Percentiles rank a stretch among this genome's conserved stretches.
Conservation (phyloP, 768 basidiomycete species). For the Suillus sp. region DNA sequence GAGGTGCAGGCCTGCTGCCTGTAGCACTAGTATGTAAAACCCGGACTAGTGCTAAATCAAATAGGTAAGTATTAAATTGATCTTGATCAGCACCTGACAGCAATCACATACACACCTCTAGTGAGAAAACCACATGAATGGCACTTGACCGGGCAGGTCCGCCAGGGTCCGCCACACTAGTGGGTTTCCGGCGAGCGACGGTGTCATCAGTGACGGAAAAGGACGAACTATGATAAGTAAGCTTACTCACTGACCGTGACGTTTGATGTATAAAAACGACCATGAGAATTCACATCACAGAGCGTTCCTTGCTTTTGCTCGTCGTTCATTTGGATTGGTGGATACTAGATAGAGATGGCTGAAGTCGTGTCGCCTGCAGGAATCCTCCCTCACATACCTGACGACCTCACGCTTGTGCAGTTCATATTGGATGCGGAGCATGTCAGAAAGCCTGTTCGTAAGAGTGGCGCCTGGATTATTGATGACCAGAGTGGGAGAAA, state of each 20-base stretch:
- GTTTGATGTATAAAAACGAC: not conserved
- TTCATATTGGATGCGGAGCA: constrained; percentile 41
- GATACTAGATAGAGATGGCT: constrained; percentile 23
- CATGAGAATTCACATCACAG: not conserved
- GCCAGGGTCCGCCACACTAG: not conserved
- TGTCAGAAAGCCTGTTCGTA: constrained; percentile 30
- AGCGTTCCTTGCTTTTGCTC: not conserved
- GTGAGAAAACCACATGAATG: not conserved
- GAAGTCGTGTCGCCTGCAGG: constrained; percentile 33
- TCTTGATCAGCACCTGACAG: not conserved
- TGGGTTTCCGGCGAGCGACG: not conserved
- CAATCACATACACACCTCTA: not conserved
- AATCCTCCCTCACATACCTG: constrained; percentile 37
- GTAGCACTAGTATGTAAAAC: too few relatives aligned
- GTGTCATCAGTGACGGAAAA: not conserved
- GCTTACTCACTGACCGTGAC: too few relatives aligned
- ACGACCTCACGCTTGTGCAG: constrained; percentile 40
- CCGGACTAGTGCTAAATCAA: too few relatives aligned
- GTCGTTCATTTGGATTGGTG: not conserved
- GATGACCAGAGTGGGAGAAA: constrained; percentile 42
- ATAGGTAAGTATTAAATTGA: too few relatives aligned
- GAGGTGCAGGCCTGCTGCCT: too few relatives aligned
- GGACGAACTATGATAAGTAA: not conserved
- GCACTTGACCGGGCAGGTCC: not conserved
- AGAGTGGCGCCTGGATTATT: constrained; percentile 40